Percentiles rank a stretch among this genome's conserved stretches.
Conservation (phyloP, 2,329 filamentous ascomycete species). For the Neopestalotiopsis clavispora region DNA sequence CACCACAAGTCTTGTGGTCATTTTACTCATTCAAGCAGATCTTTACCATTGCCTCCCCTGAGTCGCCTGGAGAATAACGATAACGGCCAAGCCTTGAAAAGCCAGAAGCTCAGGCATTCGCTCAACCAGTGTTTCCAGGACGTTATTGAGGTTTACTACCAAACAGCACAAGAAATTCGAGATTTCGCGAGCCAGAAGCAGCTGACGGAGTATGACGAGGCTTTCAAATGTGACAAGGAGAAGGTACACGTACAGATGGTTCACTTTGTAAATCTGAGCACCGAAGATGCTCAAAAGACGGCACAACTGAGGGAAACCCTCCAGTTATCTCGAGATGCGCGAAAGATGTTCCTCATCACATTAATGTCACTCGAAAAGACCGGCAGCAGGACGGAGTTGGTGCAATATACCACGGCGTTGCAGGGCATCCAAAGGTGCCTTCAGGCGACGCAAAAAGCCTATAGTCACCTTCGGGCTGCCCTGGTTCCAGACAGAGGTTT, state of each 20-base stretch:
- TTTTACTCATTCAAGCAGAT: slow-evolving; percentile 55
- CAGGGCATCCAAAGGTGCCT: slow-evolving; percentile 75
- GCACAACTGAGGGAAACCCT: slow-evolving; percentile 13
- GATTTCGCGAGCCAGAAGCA: slow-evolving; percentile 79
- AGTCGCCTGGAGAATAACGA: slow-evolving; percentile 87
- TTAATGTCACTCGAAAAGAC: slow-evolving; percentile 85
- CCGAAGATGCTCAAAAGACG: slow-evolving; percentile 70
- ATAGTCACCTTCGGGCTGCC: slow-evolving; percentile 7
- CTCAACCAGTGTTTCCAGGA: slow-evolving; percentile 72
- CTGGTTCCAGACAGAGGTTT: slow-evolving; percentile 74
- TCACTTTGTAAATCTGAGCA: slow-evolving; percentile 6
- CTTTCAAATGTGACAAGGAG: neutral
- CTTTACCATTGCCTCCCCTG: slow-evolving; percentile 88
- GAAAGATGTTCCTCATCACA: slow-evolving; percentile 88
- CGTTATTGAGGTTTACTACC: slow-evolving; percentile 73
- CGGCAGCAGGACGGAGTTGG: slow-evolving; percentile 76
- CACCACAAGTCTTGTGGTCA: neutral
- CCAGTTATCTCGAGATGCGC: slow-evolving; percentile 69
- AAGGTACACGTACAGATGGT: slow-evolving; percentile 6
- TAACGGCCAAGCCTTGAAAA: slow-evolving; percentile 77
- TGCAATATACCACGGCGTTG: slow-evolving; percentile 78
- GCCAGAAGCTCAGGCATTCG: slow-evolving; percentile 77
- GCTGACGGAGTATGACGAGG: slow-evolving; percentile 66
- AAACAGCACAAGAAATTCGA: slow-evolving; percentile 71
- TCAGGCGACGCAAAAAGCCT: slow-evolving; percentile 50